phyloP scores from a whole-genome alignment of 1,139 yeast species.

The Blastobotrys proliferans region DNA sequence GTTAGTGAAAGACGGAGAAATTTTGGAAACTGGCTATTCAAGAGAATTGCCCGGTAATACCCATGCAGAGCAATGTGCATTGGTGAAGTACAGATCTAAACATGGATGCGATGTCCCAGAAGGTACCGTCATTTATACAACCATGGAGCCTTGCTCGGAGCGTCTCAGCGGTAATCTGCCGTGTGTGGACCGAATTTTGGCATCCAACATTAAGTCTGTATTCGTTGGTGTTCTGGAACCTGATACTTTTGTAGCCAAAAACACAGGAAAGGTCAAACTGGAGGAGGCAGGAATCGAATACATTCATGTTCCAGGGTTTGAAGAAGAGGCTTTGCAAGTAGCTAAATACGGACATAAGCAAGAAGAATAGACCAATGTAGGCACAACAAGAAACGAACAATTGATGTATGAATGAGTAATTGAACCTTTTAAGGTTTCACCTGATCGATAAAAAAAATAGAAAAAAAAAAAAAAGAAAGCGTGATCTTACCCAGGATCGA shows the following conservation, averaged over 20 bases:
- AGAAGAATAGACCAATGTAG: background rate
- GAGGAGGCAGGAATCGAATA: conserved; percentile 60
- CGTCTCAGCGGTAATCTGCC: conserved; percentile 89
- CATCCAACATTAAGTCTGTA: conserved; percentile 59
- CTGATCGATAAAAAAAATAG: background rate
- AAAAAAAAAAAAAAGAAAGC: background rate
- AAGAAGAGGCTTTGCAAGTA: conserved; percentile 62
- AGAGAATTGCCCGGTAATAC: conserved; percentile 94
- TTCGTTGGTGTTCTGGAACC: conserved; percentile 95
- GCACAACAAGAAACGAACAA: background rate
- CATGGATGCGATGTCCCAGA: conserved; percentile 50
- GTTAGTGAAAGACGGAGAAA: conserved; percentile 59
- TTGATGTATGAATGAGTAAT: background rate
- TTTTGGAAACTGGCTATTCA: conserved; percentile 79
- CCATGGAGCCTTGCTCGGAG: conserved; percentile 96
- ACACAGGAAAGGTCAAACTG: conserved; percentile 58
- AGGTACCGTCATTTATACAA: conserved; percentile 83
- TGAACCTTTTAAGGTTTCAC: too few species aligned
- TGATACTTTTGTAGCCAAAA: conserved; percentile 75
- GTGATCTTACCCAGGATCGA: conserved; percentile 99
- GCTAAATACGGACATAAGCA: conserved; percentile 67
- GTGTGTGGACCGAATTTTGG: conserved; percentile 74
- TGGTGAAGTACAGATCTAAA: conserved; percentile 62
- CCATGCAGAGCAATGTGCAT: conserved; percentile 95
- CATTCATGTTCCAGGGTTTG: conserved; percentile 79